phyloP scores from a whole-genome alignment of 2,329 filamentous ascomycete genomes.

The Ascochyta clinopodiicola region DNA sequence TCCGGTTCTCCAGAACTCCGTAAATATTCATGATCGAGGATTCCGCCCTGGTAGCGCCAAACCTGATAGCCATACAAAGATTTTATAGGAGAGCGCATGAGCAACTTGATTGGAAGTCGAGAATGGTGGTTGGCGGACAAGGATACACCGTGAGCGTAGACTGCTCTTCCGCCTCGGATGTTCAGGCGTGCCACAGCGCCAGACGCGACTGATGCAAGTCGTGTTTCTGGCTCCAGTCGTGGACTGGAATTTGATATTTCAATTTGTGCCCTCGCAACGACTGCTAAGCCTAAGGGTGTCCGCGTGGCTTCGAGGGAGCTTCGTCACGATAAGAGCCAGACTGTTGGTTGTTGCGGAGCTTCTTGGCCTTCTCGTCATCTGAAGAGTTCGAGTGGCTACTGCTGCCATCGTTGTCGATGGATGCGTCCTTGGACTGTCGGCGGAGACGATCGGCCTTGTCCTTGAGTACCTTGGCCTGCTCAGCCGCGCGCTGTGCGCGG shows the following conservation, averaged over 20 bases:
- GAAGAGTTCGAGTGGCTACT: constrained; percentile 43
- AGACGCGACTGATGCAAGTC: not conserved
- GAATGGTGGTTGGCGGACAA: too few species aligned
- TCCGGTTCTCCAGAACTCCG: constrained; percentile 7
- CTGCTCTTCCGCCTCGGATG: not conserved
- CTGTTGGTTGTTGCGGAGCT: constrained; percentile 7
- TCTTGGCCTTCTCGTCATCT: constrained; percentile 43
- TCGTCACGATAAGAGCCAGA: constrained; percentile 20
- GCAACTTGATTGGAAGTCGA: too few species aligned
- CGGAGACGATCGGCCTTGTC: constrained; percentile 58
- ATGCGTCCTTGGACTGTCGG: constrained; percentile 55
- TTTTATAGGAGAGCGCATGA: not conserved
- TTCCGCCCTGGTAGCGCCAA: not conserved
- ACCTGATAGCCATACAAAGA: not conserved
- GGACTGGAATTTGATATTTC: not conserved
- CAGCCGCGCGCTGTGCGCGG: constrained; percentile 56
- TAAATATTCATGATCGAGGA: not conserved
- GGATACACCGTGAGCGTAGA: not conserved
- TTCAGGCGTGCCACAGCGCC: not conserved
- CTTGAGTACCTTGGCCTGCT: constrained; percentile 57
- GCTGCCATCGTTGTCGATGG: constrained; percentile 48
- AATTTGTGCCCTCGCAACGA: not conserved
- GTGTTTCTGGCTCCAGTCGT: not conserved
- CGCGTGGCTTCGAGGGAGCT: constrained; percentile 32
- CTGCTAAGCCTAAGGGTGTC: constrained; percentile 33